Percentiles rank a stretch among this genome's conserved stretches.
phyloP scores from a whole-genome alignment of 495 filamentous ascomycete genomes.

The Talaromyces wortmannii region DNA sequence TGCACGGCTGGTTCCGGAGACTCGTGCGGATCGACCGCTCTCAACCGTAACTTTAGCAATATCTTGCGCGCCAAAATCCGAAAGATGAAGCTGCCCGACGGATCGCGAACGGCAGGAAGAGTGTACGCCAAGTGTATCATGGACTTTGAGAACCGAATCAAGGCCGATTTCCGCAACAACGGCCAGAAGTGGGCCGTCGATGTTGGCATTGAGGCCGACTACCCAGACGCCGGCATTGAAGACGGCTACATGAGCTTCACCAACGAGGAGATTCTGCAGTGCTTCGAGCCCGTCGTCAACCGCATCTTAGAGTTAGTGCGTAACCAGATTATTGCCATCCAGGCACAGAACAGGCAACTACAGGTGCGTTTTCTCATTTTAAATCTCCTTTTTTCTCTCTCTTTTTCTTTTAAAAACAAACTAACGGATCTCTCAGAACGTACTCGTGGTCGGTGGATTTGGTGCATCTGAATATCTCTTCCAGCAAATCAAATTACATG shows the following conservation, averaged over 20 bases:
- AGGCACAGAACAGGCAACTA: conserved; percentile 63
- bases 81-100: conserved; percentile 79
- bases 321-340: conserved; percentile 77
- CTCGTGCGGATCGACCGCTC: conserved; percentile 69
- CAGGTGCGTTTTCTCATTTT: conserved; percentile 44
- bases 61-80: conserved; percentile 74
- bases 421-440: conserved; percentile 40
- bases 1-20: conserved; percentile 75
- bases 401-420: background rate
- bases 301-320: conserved; percentile 69
- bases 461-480: conserved; percentile 79
- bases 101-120: conserved; percentile 66
- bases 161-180: conserved; percentile 78
- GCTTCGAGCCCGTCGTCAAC: conserved; percentile 75
- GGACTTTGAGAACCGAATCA: conserved; percentile 80
- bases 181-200: conserved; percentile 82
- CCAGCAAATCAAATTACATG: conserved; percentile 75
- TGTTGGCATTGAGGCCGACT: conserved; percentile 72
- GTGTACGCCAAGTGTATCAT: conserved; percentile 81
- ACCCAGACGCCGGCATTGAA: conserved; percentile 72
- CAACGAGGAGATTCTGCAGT: conserved; percentile 75
- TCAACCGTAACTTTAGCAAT: conserved; percentile 79
- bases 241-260: conserved; percentile 81
- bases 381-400: background rate
- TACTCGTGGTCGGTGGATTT: conserved; percentile 73